Percentiles rank a stretch among this genome's conserved stretches.
phyloP scores from a whole-genome alignment of 495 filamentous ascomycete genomes.

The Immersiella caudata region DNA sequence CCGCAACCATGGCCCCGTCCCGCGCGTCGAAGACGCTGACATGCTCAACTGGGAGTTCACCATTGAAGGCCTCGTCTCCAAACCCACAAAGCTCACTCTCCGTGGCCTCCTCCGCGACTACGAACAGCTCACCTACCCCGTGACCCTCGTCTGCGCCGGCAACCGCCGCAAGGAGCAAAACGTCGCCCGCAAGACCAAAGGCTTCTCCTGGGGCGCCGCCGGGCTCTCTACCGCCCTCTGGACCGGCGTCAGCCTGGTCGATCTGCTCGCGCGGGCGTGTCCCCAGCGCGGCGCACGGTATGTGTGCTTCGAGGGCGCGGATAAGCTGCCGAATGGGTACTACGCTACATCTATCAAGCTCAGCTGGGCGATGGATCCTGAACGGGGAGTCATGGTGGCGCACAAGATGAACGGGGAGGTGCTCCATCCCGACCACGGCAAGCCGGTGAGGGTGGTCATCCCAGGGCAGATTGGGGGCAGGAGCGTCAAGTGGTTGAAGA shows the following conservation, averaged over 20 bases:
- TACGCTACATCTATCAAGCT: constrained; percentile 91
- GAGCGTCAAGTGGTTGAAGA: constrained; percentile 95
- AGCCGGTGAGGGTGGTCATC: constrained; percentile 80
- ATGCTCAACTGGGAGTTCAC: constrained; percentile 82
- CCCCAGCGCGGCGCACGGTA: constrained; percentile 75
- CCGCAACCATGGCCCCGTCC: constrained; percentile 91
- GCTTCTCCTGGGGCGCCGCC: constrained; percentile 94
- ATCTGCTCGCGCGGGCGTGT: constrained; percentile 69
- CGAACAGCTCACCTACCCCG: constrained; percentile 81
- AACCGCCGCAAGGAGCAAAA: constrained; percentile 97
- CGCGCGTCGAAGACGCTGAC: constrained; percentile 70
- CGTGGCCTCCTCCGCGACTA: constrained; percentile 74
- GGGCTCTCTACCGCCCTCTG: constrained; percentile 88
- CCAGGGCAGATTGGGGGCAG: constrained; percentile 93
- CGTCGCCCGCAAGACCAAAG: constrained; percentile 85
- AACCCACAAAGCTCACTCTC: constrained; percentile 73
- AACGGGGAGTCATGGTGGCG: constrained; percentile 85
- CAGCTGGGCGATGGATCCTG: constrained; percentile 84
- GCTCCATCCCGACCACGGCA: constrained; percentile 85
- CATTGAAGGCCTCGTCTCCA: constrained; percentile 83
- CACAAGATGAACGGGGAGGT: constrained; percentile 92
- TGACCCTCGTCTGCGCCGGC: constrained; percentile 92
- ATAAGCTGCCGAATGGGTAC: constrained; percentile 84
- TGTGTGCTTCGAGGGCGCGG: constrained; percentile 92
- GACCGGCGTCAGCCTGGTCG: constrained; percentile 78